These are phyloP conservation scores for Didymella sp. DNA, from an alignment of 2,329 filamentous ascomycete species.

Conservation along the genomic window DNA sequence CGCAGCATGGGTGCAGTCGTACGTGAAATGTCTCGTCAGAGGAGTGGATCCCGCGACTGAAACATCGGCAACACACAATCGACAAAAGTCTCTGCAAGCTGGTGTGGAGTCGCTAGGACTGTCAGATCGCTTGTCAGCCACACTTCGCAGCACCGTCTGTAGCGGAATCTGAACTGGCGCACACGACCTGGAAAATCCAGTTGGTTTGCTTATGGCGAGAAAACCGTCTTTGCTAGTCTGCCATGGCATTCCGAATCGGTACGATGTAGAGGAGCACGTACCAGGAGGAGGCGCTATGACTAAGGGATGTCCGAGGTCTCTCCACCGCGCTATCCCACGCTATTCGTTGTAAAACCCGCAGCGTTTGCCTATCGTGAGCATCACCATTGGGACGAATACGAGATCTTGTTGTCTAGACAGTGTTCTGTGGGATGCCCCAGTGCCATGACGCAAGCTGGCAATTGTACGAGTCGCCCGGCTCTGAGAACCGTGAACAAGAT, in stretches of 20 bases:
- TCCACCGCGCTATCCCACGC: conserved; percentile 17
- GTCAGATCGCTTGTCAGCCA: conserved; percentile 18
- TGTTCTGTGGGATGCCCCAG: not conserved
- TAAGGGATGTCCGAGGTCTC: conserved; percentile 23
- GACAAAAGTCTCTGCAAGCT: conserved; percentile 15
- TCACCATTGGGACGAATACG: conserved; percentile 14
- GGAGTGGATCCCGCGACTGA: conserved; percentile 10
- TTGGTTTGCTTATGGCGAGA: conserved; percentile 5
- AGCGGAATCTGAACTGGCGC: not conserved
- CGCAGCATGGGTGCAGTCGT: not conserved
- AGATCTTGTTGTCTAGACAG: conserved; percentile 9
- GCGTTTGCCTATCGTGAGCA: conserved; percentile 19
- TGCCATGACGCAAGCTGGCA: conserved; percentile 10
- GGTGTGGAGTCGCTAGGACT: conserved; percentile 12
- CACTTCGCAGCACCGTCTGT: conserved; percentile 1
- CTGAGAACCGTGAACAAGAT: not conserved
- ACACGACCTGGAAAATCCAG: conserved; percentile 3
- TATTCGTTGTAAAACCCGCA: conserved; percentile 24
- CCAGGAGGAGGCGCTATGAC: conserved; percentile 16
- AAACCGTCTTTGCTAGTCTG: conserved; percentile 21
- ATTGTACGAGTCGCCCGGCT: conserved; percentile 6
- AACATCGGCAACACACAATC: conserved; percentile 19
- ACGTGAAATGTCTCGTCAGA: conserved; percentile 2
- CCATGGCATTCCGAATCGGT: conserved; percentile 13
- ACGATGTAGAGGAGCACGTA: conserved; percentile 12